phyloP scores from a whole-genome alignment of 352 stramenopile species.

The Phytophthora rubi region DNA sequence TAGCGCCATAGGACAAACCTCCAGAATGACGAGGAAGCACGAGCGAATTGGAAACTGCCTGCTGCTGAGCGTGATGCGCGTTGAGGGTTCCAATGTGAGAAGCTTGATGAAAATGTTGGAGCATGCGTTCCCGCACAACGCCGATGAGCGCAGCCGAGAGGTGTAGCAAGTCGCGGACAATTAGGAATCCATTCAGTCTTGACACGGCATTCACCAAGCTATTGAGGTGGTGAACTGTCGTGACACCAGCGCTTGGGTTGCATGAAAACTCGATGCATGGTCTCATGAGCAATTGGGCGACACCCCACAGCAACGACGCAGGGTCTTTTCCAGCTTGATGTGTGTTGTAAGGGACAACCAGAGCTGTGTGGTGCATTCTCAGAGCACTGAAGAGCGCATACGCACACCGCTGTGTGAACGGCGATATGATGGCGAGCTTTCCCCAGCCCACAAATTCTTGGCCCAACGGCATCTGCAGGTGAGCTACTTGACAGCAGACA shows the following conservation, averaged over 20 bases:
- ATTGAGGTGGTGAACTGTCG: slow-evolving; percentile 7
- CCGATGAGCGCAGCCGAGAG: slow-evolving; percentile 13
- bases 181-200: slow-evolving; percentile 30
- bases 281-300: slow-evolving; percentile 48
- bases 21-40: slow-evolving; percentile 18
- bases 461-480: slow-evolving; percentile 51
- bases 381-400: slow-evolving; percentile 57
- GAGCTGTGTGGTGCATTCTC: slow-evolving; percentile 33
- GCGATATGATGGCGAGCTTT: slow-evolving; percentile 45
- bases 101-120: slow-evolving; percentile 30
- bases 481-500: slow-evolving; percentile 41
- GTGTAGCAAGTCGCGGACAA: slow-evolving; percentile 28
- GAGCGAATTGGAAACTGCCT: slow-evolving; percentile 22
- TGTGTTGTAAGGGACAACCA: slow-evolving; percentile 37
- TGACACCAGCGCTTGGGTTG: slow-evolving; percentile 5
- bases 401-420: slow-evolving; percentile 56
- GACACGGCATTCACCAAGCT: slow-evolving; percentile 22
- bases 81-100: slow-evolving; percentile 1
- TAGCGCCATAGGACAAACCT: slow-evolving; percentile 14
- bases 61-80: slow-evolving; percentile 6
- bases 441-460: slow-evolving; percentile 54
- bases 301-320: slow-evolving; percentile 20
- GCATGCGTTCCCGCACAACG: slow-evolving; percentile 21
- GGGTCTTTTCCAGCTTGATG: slow-evolving; percentile 4
- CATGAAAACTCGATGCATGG: slow-evolving; percentile 39